Evolutionary conservation across 2,329 filamentous ascomycete genomes (phyloP), one percentile per base, ranked within the genome.

Genomic region (Clonostachys sp.): DNA sequence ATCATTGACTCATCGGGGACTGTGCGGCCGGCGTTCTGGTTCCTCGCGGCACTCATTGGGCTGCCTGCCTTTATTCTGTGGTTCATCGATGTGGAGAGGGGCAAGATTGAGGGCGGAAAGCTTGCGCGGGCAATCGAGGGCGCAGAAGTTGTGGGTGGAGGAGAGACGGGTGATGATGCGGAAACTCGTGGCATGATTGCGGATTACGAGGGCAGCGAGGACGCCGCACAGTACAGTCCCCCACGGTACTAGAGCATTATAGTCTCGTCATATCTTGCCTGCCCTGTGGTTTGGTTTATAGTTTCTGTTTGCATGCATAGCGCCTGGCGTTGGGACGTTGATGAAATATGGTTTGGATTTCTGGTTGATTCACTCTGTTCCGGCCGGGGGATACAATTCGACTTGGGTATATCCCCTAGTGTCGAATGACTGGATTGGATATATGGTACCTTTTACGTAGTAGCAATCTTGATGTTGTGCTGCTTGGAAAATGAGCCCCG

Each of bases 11-110:
- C 74, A 45, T 86, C 86, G 30, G 88, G 88, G 6, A 84, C 88
- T 55, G 92, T 94, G 49, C 78, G 89, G 44, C 87, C 87, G 7
- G 91, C 92, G 1, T 99, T 99, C 65, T 91, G 87, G 77, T 99
- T 99, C 62, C 73, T 99, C 39, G 90, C 89, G 0, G 74, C 83
- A 6, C 70, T 99, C n/a, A 87, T 99, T 7, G 86, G 87, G 6
- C 66, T 95, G 2, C 91, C 94, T 1, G 84, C 91, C 14, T 89
- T 91, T 2, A 71, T 97, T 45, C 89, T 97, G 66, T 86, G 84
- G 61, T 80, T 90, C 47, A 88, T 99, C 35, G 78, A 96, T 63
- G 89, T 95, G 10, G 88, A 95, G 46, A 76, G 88, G 36, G 88
- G 88, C 12, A 88, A 83, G 66, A 67, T 70, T 42, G 86, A 90